phyloP scores from a whole-genome alignment of 495 filamentous ascomycete species.

The Aspergillus cristatus region DNA sequence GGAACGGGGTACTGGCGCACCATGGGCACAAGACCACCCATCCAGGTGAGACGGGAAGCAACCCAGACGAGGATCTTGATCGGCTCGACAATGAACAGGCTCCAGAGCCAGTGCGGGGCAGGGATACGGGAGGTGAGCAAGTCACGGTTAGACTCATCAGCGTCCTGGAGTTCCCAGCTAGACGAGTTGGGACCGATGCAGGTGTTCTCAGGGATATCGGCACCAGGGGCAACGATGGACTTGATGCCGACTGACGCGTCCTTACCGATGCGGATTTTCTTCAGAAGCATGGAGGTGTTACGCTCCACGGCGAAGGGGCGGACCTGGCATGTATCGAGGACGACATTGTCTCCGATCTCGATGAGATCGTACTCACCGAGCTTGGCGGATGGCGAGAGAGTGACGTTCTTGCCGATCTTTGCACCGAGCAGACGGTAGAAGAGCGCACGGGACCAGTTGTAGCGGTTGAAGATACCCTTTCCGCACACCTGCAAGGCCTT shows the following conservation, averaged over 20 bases:
- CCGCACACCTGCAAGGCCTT: slow-evolving; percentile 31
- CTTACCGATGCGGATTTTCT: slow-evolving; percentile 28
- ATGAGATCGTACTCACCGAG: slow-evolving; percentile 40
- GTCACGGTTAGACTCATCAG: slow-evolving; percentile 28
- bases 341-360: slow-evolving; percentile 30
- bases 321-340: slow-evolving; percentile 24
- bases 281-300: slow-evolving; percentile 39
- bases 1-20: slow-evolving; percentile 13
- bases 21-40: slow-evolving; percentile 28
- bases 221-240: slow-evolving; percentile 33
- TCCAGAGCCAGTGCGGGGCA: slow-evolving; percentile 24
- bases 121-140: slow-evolving; percentile 19
- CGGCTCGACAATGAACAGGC: slow-evolving; percentile 18
- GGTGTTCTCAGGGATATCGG: slow-evolving; percentile 23
- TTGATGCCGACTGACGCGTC: slow-evolving; percentile 26
- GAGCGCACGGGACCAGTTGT: slow-evolving; percentile 19
- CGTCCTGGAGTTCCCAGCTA: slow-evolving; percentile 33
- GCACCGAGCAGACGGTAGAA: slow-evolving; percentile 36
- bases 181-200: slow-evolving; percentile 40
- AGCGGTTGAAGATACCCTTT: slow-evolving; percentile 25
- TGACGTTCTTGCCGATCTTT: slow-evolving; percentile 31
- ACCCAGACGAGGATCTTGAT: slow-evolving; percentile 17
- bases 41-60: slow-evolving; percentile 27
- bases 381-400: slow-evolving; percentile 16
- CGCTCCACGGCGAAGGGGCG: slow-evolving; percentile 37